Percentiles rank a stretch among this genome's conserved stretches.
Conservation (phyloP, 148 eudicot species). For the Amaranthus cruentus region DNA sequence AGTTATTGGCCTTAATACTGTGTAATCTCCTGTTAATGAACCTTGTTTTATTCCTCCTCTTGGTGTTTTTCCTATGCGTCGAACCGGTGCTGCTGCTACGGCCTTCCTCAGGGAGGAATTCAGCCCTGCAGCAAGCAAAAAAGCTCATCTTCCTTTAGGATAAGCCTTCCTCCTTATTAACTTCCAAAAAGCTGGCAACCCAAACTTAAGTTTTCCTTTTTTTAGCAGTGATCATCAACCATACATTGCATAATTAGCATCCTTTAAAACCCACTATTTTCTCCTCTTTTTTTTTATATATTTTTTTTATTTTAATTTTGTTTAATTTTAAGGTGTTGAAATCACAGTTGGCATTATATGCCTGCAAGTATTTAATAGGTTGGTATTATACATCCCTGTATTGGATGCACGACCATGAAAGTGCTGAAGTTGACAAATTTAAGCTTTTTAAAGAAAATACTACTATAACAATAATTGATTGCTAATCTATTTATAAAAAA, state of each 20-base stretch:
- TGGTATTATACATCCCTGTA: no score
- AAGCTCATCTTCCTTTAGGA: conserved; percentile 24
- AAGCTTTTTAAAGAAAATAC: no score
- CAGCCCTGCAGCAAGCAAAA: conserved; percentile 46
- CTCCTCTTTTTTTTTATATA: background rate
- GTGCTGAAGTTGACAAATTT: no score
- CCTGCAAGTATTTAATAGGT: no score
- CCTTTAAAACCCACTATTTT: background rate
- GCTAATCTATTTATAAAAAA: no score
- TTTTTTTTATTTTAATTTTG: background rate
- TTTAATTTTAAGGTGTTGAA: no score
- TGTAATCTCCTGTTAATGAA: background rate
- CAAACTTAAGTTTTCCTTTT: conserved; percentile 17
- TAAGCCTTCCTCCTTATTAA: conserved; percentile 16
- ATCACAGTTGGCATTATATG: no score
- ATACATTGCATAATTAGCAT: conserved; percentile 18
- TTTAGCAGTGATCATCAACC: conserved; percentile 19
- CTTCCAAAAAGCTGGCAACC: conserved; percentile 11
- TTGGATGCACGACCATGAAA: no score
- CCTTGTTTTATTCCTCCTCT: background rate
- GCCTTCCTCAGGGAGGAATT: conserved; percentile 32
- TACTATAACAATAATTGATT: no score
- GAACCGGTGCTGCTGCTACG: conserved; percentile 2
- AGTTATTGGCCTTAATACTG: background rate
- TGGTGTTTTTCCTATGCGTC: conserved; percentile 20